phyloP scores from a whole-genome alignment of 225 moss, liverwort and hornwort genomes.

The Thuidium tamariscinum region DNA sequence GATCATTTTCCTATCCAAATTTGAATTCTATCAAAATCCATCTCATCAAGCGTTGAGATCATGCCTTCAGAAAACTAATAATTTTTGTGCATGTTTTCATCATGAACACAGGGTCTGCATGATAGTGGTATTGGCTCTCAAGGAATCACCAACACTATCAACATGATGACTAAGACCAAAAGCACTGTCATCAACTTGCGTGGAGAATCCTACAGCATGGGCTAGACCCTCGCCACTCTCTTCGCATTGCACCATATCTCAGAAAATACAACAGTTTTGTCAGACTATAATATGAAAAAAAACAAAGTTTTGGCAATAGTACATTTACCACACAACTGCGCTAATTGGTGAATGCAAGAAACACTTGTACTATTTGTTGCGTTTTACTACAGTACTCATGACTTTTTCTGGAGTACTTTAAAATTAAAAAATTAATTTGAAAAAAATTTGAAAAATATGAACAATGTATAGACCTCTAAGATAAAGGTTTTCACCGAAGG shows the following conservation, averaged over 20 bases:
- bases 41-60: background rate
- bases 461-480: too few species aligned
- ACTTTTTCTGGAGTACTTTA: too few species aligned
- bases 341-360: too few species aligned
- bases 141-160: background rate
- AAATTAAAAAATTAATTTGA: too few species aligned
- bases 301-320: background rate
- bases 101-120: background rate
- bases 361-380: too few species aligned
- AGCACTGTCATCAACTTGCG: constrained; percentile 30
- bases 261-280: background rate
- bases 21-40: background rate
- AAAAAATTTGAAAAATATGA: too few species aligned
- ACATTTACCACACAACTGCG: background rate
- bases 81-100: background rate
- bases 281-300: too few species aligned
- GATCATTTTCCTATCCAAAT: constrained; percentile 29
- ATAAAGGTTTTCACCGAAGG: too few species aligned
- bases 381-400: too few species aligned
- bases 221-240: background rate
- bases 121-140: background rate
- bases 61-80: background rate
- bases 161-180: background rate
- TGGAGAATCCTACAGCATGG: constrained; percentile 22
- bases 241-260: background rate